Evolutionary conservation across 148 eudicot species (phyloP).

Genomic region (Cornus suecica): DNA sequence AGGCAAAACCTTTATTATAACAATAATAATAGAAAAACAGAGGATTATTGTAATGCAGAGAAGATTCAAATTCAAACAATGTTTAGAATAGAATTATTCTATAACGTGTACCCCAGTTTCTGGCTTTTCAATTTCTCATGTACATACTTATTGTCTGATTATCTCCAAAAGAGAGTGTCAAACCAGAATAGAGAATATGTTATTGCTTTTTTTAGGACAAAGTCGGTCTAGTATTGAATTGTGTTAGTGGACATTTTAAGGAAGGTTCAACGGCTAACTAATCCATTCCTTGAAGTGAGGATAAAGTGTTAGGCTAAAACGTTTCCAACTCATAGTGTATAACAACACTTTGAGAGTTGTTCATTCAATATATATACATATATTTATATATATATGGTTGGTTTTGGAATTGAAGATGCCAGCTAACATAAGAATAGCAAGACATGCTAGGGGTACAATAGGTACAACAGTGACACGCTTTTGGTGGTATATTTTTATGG

Average conservation of each 20-base stretch:
- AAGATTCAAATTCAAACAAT: constrained; percentile 18
- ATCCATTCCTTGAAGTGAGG: constrained; percentile 7
- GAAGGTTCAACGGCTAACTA: constrained; percentile 10
- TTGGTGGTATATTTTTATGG: too few species aligned
- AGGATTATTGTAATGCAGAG: constrained; percentile 8
- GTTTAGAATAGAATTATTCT: background rate
- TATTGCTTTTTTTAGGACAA: constrained; percentile 12
- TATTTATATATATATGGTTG: too few species aligned
- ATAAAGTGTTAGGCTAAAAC: background rate
- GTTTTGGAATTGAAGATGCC: too few species aligned
- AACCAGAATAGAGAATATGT: constrained; percentile 6
- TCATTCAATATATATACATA: too few species aligned
- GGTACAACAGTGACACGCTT: too few species aligned
- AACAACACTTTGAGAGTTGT: background rate
- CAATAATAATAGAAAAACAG: background rate
- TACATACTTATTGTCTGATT: constrained; percentile 20
- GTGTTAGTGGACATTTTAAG: constrained; percentile 1
- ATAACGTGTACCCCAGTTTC: constrained; percentile 14
- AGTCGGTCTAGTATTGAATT: background rate
- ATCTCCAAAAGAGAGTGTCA: constrained; percentile 24
- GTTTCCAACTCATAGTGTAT: background rate
- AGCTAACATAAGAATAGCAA: too few species aligned
- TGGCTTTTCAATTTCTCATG: constrained; percentile 7
- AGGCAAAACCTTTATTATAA: background rate
- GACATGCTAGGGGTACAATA: too few species aligned